These are phyloP conservation scores for Thielaviopsis populi DNA, from an alignment of 2,329 filamentous ascomycete species.

Conservation along the genomic window DNA sequence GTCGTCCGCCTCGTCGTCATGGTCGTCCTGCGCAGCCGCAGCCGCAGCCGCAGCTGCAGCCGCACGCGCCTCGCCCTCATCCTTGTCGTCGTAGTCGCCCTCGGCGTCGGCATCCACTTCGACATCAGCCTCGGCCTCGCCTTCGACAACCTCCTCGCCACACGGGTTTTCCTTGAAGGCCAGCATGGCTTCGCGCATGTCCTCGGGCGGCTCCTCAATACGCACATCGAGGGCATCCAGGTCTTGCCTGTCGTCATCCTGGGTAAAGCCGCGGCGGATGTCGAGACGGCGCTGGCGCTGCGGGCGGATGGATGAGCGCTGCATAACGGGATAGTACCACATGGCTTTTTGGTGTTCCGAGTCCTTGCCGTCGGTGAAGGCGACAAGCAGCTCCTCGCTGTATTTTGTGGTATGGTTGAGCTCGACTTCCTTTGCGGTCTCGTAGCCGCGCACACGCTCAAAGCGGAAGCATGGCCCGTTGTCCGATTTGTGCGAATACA, in stretches of 20 bases:
- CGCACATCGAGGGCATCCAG: conserved; percentile 42
- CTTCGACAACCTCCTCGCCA: conserved; percentile 25
- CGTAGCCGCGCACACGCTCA: conserved; percentile 47
- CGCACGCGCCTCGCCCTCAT: conserved; percentile 22
- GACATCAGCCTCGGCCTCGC: conserved; percentile 19
- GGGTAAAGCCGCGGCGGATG: conserved; percentile 32
- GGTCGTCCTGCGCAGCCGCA: conserved; percentile 15
- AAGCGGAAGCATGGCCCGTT: conserved; percentile 42
- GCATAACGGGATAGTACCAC: conserved; percentile 55
- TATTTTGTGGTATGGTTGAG: conserved; percentile 45
- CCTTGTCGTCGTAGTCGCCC: conserved; percentile 21
- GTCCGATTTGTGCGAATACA: conserved; percentile 39
- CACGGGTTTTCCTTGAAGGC: conserved; percentile 39
- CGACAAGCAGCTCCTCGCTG: conserved; percentile 46
- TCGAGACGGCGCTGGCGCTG: conserved; percentile 50
- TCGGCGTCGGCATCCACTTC: conserved; percentile 6
- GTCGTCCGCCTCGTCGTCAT: not conserved
- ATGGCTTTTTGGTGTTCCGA: conserved; percentile 36
- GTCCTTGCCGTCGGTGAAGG: conserved; percentile 38
- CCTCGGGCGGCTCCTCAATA: conserved; percentile 40
- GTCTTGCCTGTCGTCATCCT: conserved; percentile 33
- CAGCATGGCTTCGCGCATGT: conserved; percentile 36
- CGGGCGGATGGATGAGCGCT: conserved; percentile 45
- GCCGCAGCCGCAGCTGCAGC: no score
- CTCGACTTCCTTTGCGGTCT: conserved; percentile 44